phyloP scores from a whole-genome alignment of 768 basidiomycete species.

The Lyophyllum semitale region DNA sequence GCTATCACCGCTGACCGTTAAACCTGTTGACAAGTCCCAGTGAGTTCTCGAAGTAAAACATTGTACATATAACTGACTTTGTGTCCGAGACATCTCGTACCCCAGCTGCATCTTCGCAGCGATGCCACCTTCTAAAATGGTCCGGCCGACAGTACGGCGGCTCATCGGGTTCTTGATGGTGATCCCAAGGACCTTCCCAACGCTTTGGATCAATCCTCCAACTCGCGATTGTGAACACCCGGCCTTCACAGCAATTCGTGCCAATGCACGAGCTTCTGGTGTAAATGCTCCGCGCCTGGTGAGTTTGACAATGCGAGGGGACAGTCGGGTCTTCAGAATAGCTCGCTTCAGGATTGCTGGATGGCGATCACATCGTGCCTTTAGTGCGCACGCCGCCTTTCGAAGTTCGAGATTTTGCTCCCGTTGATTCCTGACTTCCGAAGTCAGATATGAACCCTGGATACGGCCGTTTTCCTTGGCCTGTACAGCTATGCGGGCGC shows the following conservation, averaged over 20 bases:
- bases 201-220: background rate
- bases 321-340: background rate
- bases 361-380: background rate
- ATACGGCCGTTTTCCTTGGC: no score
- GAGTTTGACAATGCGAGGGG: background rate
- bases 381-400: no score
- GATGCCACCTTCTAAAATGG: slow-evolving; percentile 17
- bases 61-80: background rate
- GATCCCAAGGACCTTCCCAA: slow-evolving; percentile 1
- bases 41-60: background rate
- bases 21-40: background rate
- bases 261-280: background rate
- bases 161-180: background rate
- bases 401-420: no score
- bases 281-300: background rate
- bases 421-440: no score
- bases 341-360: background rate
- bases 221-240: background rate
- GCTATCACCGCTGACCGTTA: slow-evolving; percentile 20
- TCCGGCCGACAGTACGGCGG: background rate
- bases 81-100: background rate
- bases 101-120: slow-evolving; percentile 22
- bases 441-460: no score
- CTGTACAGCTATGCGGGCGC: no score
- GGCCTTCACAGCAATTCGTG: background rate